Evolutionary conservation across 2,329 filamentous ascomycete genomes (phyloP).

Genomic region (Colletotrichum navitas): DNA sequence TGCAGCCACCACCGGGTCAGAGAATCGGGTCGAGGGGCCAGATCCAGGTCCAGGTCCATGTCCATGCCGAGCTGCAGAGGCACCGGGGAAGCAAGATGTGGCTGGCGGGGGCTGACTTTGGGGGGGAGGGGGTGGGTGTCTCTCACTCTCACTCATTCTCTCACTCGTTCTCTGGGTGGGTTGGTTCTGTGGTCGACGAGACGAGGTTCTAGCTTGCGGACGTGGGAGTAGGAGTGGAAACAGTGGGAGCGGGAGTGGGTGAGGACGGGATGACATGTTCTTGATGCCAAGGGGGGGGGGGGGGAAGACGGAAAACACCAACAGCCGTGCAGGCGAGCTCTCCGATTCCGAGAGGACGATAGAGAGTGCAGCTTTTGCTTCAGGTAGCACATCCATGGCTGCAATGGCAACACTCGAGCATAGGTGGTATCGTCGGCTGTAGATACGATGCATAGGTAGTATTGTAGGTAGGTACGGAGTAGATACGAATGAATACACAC

Average conservation of each 20-base stretch:
- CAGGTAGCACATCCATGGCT: no score
- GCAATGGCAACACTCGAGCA: no score
- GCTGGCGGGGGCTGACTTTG: slow-evolving; percentile 18
- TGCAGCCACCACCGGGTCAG: slow-evolving; percentile 26
- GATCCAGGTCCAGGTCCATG: slow-evolving; percentile 36
- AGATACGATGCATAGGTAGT: no score
- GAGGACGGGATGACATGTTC: background rate
- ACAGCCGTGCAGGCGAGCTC: no score
- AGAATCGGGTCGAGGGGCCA: slow-evolving; percentile 19
- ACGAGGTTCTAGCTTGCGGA: slow-evolving; percentile 3
- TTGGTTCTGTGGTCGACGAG: slow-evolving; percentile 9
- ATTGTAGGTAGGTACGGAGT: no score
- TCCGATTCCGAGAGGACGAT: no score
- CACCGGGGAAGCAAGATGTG: slow-evolving; percentile 28
- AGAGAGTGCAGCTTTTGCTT: no score
- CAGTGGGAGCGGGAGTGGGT: slow-evolving; percentile 26
- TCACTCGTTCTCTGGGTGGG: background rate
- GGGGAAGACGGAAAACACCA: no score
- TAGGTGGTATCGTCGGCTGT: no score
- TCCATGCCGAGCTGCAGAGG: slow-evolving; percentile 33
- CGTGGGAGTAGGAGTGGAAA: slow-evolving; percentile 25
- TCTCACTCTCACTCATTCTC: slow-evolving; percentile 9
- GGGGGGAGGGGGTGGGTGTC: background rate
- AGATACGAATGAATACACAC: no score
- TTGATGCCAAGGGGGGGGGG: no score